Base-by-base conservation (phyloP, 2,329 filamentous ascomycete species). In the Geosmithia flava region DNA sequence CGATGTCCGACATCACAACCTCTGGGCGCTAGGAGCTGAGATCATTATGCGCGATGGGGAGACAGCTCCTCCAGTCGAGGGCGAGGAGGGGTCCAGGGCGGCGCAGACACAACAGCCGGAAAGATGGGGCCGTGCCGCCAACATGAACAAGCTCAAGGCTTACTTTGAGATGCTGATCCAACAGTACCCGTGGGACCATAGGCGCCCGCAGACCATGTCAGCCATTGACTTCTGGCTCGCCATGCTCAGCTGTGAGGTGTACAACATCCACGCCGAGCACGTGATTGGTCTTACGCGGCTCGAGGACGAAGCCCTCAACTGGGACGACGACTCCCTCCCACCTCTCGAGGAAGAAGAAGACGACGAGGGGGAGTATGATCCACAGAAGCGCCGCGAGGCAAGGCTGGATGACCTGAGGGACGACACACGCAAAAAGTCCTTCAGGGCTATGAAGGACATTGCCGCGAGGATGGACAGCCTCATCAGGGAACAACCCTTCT, bases 1-100 rank as follows among this genome's bases (percentile, higher is more conserved):
- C 19, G 87, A 95, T 59, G 62, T 91, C 45, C 77, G 88, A 40
- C 70, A 70, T 19, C 74, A 82, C 56, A 76, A 79, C 37, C 75
- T 85, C 53, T 96, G 90, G 91, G 83, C 83, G 15, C 75, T 95
- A 43, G 89, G 87, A 1, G 87, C 87, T 2, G 90, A 95, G 65
- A 78, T 96, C 19, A 66, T 95, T 49, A 80, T 95, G 66, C 77
- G 84, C 16, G 67, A 72, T 27, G 72, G 71, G 7, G 68, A 73
- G 51, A 58, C 66, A 58, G 23, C 23, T 8, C 54, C 55, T 20
- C 48, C 19, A 2, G 15, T 13, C 5, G 33, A 13, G 33, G 33
- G 33, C 15, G 33, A 37, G 20, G 45, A 47, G 33, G 33, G 46
- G 33, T 20, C 43, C 11, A 16, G 5, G 15, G 10, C 19, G 30